These are phyloP conservation scores for Coriaria nepalensis DNA, from an alignment of 306 rosid species.

Conservation along the genomic window DNA sequence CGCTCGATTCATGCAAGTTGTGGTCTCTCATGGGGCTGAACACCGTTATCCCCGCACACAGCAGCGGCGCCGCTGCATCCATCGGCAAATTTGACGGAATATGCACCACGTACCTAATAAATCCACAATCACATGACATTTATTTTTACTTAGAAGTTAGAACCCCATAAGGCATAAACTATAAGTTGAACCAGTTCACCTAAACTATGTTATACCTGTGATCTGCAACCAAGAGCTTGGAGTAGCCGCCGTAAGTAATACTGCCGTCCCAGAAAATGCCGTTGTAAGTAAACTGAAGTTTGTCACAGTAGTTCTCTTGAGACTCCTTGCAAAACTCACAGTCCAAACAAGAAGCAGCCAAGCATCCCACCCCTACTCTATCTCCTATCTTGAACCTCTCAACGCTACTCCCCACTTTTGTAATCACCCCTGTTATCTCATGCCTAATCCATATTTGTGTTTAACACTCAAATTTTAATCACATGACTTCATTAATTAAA, in stretches of 20 bases:
- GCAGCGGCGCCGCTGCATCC: constrained; percentile 5
- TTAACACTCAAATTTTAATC: too few relatives aligned
- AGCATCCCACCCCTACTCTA: constrained; percentile 61
- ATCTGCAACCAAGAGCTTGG: constrained; percentile 45
- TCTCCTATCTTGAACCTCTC: constrained; percentile 50
- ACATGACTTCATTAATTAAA: too few relatives aligned
- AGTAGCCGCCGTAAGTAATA: constrained; percentile 71
- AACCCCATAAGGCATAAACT: too few relatives aligned
- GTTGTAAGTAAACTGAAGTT: constrained; percentile 33
- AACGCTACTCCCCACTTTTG: constrained; percentile 49
- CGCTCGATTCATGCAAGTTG: constrained; percentile 1
- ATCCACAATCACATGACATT: too few relatives aligned
- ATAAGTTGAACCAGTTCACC: too few relatives aligned
- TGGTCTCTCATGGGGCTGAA: constrained; percentile 9
- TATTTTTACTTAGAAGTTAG: too few relatives aligned
- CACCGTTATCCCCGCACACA: constrained; percentile 6
- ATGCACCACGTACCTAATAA: too few relatives aligned
- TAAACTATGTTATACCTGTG: constrained; percentile 36
- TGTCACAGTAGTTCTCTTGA: constrained; percentile 51
- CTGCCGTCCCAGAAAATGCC: constrained; percentile 84
- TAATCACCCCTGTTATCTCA: constrained; percentile 51
- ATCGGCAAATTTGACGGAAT: constrained; percentile 1
- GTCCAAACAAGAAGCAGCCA: constrained; percentile 53
- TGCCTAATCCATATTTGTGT: too few relatives aligned
- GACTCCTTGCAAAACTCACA: constrained; percentile 39